A percentile compares a stretch with the other conserved stretches of the same genome.
Evolutionary conservation across 768 basidiomycete species (phyloP).

Genomic region (Suillus cothurnatus): DNA sequence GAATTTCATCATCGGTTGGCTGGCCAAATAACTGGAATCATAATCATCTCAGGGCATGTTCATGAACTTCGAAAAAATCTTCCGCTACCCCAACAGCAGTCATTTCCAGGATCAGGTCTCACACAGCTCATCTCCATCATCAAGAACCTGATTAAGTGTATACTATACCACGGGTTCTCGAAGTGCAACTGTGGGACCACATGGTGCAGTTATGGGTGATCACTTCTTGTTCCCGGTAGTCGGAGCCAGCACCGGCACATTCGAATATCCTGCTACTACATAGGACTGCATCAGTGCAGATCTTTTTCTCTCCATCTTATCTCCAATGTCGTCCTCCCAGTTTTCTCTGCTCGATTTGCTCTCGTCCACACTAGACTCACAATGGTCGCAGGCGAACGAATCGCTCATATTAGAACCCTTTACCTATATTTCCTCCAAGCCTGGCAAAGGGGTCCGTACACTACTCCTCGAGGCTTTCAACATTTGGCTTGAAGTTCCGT

Average conservation of each 20-base stretch:
- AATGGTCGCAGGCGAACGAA: constrained; percentile 40
- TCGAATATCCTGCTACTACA: not conserved
- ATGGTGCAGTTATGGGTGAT: not conserved
- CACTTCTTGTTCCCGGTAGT: not conserved
- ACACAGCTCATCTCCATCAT: not conserved
- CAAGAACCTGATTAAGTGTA: not conserved
- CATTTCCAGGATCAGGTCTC: not conserved
- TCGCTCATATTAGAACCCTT: constrained; percentile 77
- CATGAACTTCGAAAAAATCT: not conserved
- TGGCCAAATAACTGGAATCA: not conserved
- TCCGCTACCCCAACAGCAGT: not conserved
- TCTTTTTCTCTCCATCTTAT: not conserved
- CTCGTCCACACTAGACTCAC: not conserved
- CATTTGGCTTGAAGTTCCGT: constrained; percentile 82
- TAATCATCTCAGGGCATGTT: not conserved
- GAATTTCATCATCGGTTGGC: not conserved
- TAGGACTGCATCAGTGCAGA: not conserved
- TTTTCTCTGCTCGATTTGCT: not conserved
- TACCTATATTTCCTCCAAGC: constrained; percentile 77
- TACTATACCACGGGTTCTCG: not conserved
- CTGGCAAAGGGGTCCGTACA: constrained; percentile 91
- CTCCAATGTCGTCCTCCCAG: not conserved
- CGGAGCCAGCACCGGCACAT: not conserved
- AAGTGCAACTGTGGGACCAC: not conserved
- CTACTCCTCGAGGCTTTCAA: constrained; percentile 94